Evolutionary conservation across 2,329 filamentous ascomycete species (phyloP), one percentile per base, ranked within the genome.

Genomic region (Fusarium robinianum): DNA sequence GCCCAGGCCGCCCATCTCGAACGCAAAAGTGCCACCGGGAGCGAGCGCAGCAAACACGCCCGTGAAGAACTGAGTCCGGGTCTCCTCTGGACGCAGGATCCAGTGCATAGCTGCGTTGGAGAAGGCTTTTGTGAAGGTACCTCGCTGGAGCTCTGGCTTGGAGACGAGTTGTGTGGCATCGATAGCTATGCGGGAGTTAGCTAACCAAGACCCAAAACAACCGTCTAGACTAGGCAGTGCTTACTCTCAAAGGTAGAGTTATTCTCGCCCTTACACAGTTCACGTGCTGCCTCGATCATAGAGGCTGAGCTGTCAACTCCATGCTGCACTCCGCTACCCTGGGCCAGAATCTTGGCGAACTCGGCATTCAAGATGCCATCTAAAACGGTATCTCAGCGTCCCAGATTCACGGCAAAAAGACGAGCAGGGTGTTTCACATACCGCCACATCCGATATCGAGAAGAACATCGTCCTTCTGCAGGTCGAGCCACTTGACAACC

Each of bases 1-100:
- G 14, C 85, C 86, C 35, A 83, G 75, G 0, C 84, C 85, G 38
- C 86, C 85, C 80, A 85, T 85, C 65, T 89, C 85, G 57, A 88
- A 87, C 8, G 78, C 76, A 46, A 88, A 83, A 0, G 57, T 58
- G 2, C 82, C 85, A 8, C 74, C 75, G 0, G 78, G 76, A 22
- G 69, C 72, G 3, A 88, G 72, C 1, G 76, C 70, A 7, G 66
- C 66, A 48, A 75, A 67, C 3, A 82, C 72, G 25, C 72, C 77
- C 6, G 58, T 54, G 58, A 88, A 83, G 63, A 85, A 79, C 18
- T 63, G 58, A 4, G 64, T 53, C 8, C 80, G 74, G 1, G 73
- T 74, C 0, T 60, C 54, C 1, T 61, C 53, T 3, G 64, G 51
- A 0, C 76, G 69, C 6, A 89, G 72, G 59, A 86, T 82, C 83